Evolutionary conservation across 2,329 filamentous ascomycete species (phyloP).

Genomic region (Incumbomyces delicatus): DNA sequence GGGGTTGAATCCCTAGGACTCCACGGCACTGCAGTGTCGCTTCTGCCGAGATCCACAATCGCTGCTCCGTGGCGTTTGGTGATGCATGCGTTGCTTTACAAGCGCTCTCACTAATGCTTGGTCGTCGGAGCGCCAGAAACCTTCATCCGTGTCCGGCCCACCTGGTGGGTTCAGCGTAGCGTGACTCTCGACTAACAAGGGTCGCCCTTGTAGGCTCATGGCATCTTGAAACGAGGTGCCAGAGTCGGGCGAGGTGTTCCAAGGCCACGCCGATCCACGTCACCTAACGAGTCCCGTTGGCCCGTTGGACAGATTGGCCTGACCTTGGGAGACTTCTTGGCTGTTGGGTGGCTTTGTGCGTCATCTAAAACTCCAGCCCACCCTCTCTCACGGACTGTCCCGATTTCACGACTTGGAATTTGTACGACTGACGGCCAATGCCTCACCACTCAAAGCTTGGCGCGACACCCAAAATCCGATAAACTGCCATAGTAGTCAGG

Average conservation of each 20-base stretch:
- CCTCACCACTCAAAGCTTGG: no score
- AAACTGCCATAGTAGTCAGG: no score
- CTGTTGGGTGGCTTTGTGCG: neutral
- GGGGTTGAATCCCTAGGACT: neutral
- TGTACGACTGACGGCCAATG: no score
- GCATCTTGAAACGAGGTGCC: constrained; percentile 2
- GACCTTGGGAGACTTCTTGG: neutral
- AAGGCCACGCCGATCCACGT: neutral
- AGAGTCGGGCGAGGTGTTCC: neutral
- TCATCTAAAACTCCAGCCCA: neutral
- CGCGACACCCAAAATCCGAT: no score
- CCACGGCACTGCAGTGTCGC: neutral
- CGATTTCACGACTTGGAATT: no score
- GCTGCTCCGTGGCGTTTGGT: neutral
- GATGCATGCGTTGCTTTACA: neutral
- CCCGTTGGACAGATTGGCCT: neutral
- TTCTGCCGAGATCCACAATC: neutral
- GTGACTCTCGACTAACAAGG: neutral
- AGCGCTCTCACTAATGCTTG: neutral
- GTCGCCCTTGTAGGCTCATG: neutral
- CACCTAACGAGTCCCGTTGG: neutral
- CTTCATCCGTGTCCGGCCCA: neutral
- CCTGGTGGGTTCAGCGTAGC: neutral
- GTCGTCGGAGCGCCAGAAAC: neutral
- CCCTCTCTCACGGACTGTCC: no score